Evolutionary conservation across 2,329 filamentous ascomycete species (phyloP), one percentile per base, ranked within the genome.

Genomic region (Paraphoma sp.): DNA sequence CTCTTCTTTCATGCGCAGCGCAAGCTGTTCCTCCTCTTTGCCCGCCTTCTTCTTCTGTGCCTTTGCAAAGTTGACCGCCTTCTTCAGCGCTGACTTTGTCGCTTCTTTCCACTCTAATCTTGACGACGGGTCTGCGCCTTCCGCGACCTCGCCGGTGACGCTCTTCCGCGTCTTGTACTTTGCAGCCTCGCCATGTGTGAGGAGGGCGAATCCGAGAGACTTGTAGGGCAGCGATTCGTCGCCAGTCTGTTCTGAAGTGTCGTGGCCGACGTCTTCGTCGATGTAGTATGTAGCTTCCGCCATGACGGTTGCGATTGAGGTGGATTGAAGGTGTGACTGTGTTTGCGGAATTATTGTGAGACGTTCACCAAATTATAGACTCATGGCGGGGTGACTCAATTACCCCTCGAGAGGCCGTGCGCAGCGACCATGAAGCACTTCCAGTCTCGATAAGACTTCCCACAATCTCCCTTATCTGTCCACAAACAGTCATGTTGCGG

Each of bases 61-160:
- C 65, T 92, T 90, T 63, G 87, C 87, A 62, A 87, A 87, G 76
- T 87, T 88, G 80, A 87, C 86, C 4, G 89, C 90, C 80, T 96
- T 96, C 83, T 96, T 97, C 73, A 92, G 77, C 18, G 91, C 92
- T 57, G 89, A 90, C 82, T 95, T 96, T 58, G 90, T 89, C 17
- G 87, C 89, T 53, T 89, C 88, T 80, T 93, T 94, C 90, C 89
- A 97, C 67, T 87, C 84, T 62, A 89, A 78, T 63, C 86, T 84
- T 51, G 83, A 84, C 51, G 83, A 82, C 62, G 84, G 83, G 68
- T 92, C 90, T 60, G 87, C 65, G 52, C 74, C 73, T 54, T 77
- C 75, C 12, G 73, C 67, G 2, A 76, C 45, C 38, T 75, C 72
- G 44, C 73, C 74, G 2, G 73, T 74, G 46, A 73, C 60, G 48